phyloP scores from a whole-genome alignment of 1,139 yeast species.

The Debaryomyces sp. region DNA sequence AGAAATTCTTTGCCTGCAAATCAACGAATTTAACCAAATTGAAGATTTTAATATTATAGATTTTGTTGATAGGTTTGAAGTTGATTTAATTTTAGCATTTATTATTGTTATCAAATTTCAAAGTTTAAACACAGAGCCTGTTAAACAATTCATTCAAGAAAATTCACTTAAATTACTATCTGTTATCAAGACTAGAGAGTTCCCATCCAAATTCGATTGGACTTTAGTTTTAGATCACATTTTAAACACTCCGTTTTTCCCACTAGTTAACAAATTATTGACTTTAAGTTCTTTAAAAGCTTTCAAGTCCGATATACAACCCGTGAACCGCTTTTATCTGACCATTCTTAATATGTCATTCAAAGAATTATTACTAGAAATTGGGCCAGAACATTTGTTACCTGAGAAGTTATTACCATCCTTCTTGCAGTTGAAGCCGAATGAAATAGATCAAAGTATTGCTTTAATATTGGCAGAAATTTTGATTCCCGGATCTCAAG shows the following conservation, averaged over 20 bases:
- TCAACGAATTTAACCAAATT: conserved; percentile 20
- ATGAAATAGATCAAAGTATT: conserved; percentile 49
- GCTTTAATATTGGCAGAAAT: conserved; percentile 60
- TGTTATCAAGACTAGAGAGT: conserved; percentile 22
- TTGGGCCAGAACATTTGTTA: conserved; percentile 52
- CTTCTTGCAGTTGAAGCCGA: conserved; percentile 42
- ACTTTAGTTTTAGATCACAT: conserved; percentile 30
- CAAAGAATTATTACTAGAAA: conserved; percentile 47
- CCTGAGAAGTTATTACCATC: conserved; percentile 54
- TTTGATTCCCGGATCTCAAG: conserved; percentile 68
- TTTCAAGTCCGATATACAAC: conserved; percentile 32
- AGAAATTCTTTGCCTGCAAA: conserved; percentile 21
- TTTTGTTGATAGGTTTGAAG: conserved; percentile 26
- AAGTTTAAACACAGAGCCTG: conserved; percentile 17
- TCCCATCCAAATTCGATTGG: conserved; percentile 30
- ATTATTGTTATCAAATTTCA: conserved; percentile 28
- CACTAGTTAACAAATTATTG: conserved; percentile 38
- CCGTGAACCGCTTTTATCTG: conserved; percentile 33
- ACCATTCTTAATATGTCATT: conserved; percentile 42
- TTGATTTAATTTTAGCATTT: conserved; percentile 31
- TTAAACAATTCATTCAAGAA: conserved; percentile 23
- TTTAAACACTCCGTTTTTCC: conserved; percentile 36
- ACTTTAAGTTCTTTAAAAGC: conserved; percentile 36
- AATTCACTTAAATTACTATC: conserved; percentile 25
- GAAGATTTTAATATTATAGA: conserved; percentile 17